A percentile compares a stretch with the other conserved stretches of the same genome.
These are phyloP conservation scores for Pythium coloratum DNA, from an alignment of 352 stramenopile genomes.

Conservation along the genomic window DNA sequence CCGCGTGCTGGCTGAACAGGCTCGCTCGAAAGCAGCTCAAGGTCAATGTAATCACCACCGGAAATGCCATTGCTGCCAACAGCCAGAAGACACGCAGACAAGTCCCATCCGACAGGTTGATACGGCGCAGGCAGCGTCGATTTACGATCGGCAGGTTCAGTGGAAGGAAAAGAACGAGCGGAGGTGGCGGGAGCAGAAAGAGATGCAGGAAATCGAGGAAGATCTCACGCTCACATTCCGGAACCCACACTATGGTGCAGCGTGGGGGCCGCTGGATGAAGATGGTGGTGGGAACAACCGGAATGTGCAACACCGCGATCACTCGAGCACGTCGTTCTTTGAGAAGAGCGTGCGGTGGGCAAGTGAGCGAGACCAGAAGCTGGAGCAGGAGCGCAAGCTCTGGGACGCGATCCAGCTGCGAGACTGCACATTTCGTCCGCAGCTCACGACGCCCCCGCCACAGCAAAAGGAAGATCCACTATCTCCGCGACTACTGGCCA, in stretches of 20 bases:
- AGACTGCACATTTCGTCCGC: constrained; percentile 64
- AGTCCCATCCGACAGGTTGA: constrained; percentile 1
- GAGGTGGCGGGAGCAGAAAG: constrained; percentile 31
- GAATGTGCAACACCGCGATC: not conserved
- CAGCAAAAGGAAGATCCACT: not conserved
- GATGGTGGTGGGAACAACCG: not conserved
- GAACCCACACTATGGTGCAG: constrained; percentile 54
- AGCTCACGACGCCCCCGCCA: not conserved
- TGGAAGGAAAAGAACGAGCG: constrained; percentile 60
- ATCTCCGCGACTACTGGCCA: not conserved
- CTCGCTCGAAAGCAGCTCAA: constrained; percentile 10
- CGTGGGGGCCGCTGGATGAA: constrained; percentile 31
- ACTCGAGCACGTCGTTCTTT: constrained; percentile 46
- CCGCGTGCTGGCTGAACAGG: constrained; percentile 38
- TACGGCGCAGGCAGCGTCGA: constrained; percentile 32
- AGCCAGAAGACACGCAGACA: not conserved
- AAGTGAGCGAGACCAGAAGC: constrained; percentile 32
- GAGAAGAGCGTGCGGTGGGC: constrained; percentile 48
- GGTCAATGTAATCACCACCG: constrained; percentile 6
- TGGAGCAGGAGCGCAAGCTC: constrained; percentile 40
- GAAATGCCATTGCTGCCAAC: constrained; percentile 19
- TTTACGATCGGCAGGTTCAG: constrained; percentile 59
- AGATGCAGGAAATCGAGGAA: constrained; percentile 37
- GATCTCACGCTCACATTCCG: constrained; percentile 50
- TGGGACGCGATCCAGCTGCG: constrained; percentile 38